These are phyloP conservation scores for Teratosphaeria viscida DNA, from an alignment of 2,329 filamentous ascomycete species.

Conservation along the genomic window DNA sequence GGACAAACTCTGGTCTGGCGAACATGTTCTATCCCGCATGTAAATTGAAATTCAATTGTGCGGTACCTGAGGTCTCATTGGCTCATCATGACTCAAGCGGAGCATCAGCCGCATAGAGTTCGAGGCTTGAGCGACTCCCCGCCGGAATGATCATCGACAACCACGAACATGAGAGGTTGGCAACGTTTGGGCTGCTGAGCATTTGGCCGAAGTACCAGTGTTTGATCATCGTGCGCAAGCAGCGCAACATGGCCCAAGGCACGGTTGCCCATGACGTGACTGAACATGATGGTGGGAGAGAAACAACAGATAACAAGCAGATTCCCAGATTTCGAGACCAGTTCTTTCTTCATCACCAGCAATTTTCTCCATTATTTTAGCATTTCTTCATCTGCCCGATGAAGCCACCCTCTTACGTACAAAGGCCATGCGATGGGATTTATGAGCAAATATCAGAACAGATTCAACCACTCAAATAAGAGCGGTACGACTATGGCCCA, in stretches of 20 bases:
- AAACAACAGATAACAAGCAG: not conserved
- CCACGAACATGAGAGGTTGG: not conserved
- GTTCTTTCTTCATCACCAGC: not conserved
- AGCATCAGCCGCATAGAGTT: not conserved
- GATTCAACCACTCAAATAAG: not conserved
- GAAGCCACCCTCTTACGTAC: not conserved
- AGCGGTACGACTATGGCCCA: not conserved
- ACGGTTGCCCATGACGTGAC: not conserved
- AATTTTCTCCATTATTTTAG: not conserved
- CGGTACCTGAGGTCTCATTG: not conserved
- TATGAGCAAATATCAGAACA: not conserved
- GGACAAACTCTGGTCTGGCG: not conserved
- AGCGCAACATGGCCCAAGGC: not conserved
- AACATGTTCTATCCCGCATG: not conserved
- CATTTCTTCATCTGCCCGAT: not conserved
- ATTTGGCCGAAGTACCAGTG: not conserved
- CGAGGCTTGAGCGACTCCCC: not conserved
- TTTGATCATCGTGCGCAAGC: not conserved
- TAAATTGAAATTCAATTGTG: not conserved
- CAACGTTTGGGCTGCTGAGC: not conserved
- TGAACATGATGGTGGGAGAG: not conserved
- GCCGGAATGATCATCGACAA: not conserved
- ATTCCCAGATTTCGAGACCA: not conserved
- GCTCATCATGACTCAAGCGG: not conserved
- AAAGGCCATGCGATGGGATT: not conserved